Base-by-base conservation (phyloP, 495 filamentous ascomycete species). In the Cenococcum geophilum region DNA sequence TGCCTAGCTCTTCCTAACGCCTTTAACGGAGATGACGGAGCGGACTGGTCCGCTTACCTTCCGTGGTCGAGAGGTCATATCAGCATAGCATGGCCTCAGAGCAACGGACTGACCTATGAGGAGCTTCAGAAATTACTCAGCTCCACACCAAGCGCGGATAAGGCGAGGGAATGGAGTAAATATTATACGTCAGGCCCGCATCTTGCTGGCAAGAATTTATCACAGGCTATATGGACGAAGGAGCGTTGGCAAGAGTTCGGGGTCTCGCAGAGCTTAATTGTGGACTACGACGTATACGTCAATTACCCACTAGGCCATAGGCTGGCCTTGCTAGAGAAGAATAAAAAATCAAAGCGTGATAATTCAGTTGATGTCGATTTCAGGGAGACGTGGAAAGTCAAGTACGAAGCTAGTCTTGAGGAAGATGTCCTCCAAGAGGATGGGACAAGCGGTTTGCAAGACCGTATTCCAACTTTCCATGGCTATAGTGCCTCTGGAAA, bases 401-500 rank as follows among this genome's bases (percentile, higher is more conserved):
- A 80, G 27, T 97, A 85, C 65, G 88, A 95, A 70, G 92, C 91
- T 2, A 84, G 80, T 0, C 70, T 98, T 43, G 83, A 89, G 68
- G 93, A 98, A 73, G 89, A 95, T 73, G 80, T 89, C 3, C 76
- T 97, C n/a, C 79, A 88, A 0, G 85, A 96, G 58, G 95, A 97
- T 70, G 77, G 80, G 5, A 96, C 92, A 0, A 89, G 81, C 22
- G 77, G 84, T 25, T 72, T 91, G 25, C 72, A 80, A 14, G 80
- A 93, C 61, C 81, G 91, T 32, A 82, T 98, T 47, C 92, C 95
- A 4, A 93, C 88, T 2, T 98, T 98, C 75, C 91, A 98, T 73
- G 93, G 93, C 25, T 97, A 97, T 71, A 95, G 89, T 8, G 91
- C 90, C 4, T 88, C 77, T 55, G 93, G 93, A 4, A 96, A 97